These are phyloP conservation scores for Corinectria fuckeliana DNA, from an alignment of 2,329 filamentous ascomycete genomes.

Conservation along the genomic window DNA sequence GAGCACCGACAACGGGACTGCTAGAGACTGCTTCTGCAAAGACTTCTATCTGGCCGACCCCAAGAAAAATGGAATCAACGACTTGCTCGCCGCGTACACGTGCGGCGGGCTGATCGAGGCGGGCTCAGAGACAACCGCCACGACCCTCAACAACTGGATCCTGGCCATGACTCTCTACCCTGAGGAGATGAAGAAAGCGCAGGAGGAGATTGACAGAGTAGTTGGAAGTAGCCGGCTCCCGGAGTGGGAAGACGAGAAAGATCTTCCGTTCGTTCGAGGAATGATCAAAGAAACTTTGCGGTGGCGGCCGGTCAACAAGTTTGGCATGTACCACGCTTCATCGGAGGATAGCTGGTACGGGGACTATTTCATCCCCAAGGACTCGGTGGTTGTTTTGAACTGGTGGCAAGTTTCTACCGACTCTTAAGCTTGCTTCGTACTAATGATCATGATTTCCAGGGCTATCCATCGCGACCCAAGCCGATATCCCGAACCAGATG, in stretches of 20 bases:
- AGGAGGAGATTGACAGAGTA: conserved; percentile 47
- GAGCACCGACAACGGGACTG: conserved; percentile 15
- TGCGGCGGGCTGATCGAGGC: conserved; percentile 30
- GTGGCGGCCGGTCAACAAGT: conserved; percentile 46
- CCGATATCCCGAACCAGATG: conserved; percentile 13
- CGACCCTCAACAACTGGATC: conserved; percentile 48
- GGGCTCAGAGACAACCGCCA: conserved; percentile 31
- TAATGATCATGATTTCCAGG: background rate
- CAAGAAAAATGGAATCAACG: conserved; percentile 26
- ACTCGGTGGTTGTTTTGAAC: conserved; percentile 20
- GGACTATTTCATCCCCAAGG: conserved; percentile 25
- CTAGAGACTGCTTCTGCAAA: conserved; percentile 27
- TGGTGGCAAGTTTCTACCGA: conserved; percentile 18
- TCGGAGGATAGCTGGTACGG: conserved; percentile 24
- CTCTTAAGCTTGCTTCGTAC: background rate
- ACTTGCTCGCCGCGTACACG: conserved; percentile 25
- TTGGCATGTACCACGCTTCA: conserved; percentile 21
- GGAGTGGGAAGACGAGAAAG: conserved; percentile 43
- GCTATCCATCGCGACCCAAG: conserved; percentile 21
- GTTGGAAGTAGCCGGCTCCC: conserved; percentile 47
- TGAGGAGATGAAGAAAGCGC: conserved; percentile 38
- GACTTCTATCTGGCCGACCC: conserved; percentile 22
- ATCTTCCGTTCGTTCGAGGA: conserved; percentile 51
- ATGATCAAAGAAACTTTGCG: conserved; percentile 52
- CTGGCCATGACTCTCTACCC: conserved; percentile 53